Conservation (phyloP, 2,329 filamentous ascomycete species). For the Alternaria postmessia region DNA sequence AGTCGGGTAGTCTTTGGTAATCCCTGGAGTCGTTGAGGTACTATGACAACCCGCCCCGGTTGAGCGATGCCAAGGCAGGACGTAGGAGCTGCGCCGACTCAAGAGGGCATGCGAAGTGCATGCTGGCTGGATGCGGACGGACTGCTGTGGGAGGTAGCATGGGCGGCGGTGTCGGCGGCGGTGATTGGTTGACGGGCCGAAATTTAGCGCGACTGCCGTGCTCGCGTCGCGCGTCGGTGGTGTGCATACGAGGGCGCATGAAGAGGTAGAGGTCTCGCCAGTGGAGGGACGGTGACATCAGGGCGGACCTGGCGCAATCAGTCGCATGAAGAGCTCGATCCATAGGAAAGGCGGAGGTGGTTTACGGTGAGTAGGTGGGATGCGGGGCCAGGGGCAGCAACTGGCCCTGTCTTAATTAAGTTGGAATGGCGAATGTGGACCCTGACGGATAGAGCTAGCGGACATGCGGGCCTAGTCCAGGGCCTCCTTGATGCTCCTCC, state of each 20-base stretch:
- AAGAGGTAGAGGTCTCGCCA: not conserved
- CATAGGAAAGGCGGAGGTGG: constrained; percentile 5
- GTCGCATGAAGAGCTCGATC: constrained; percentile 3
- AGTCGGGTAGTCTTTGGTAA: not conserved
- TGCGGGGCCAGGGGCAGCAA: constrained; percentile 22
- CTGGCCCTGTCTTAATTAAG: constrained; percentile 22
- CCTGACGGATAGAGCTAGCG: constrained; percentile 16
- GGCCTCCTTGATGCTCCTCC: constrained; percentile 34
- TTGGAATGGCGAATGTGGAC: constrained; percentile 20
- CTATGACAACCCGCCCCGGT: constrained; percentile 10
- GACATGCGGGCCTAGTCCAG: constrained; percentile 11
- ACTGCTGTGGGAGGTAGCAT: not conserved
- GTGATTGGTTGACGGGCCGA: not conserved
- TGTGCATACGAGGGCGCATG: not conserved
- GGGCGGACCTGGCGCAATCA: not conserved
- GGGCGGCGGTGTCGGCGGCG: not conserved
- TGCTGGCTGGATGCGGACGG: constrained; percentile 3
- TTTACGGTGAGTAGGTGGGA: constrained; percentile 8
- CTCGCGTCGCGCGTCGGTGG: not conserved
- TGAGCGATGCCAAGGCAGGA: constrained; percentile 9
- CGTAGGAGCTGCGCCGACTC: not conserved
- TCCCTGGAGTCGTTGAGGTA: constrained; percentile 13
- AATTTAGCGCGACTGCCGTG: not conserved
- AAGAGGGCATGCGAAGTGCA: not conserved
- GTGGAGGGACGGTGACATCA: constrained; percentile 11